Percentiles rank a stretch among this genome's conserved stretches.
phyloP scores from a whole-genome alignment of 352 stramenopile species.

The Phytophthora hibernalis region DNA sequence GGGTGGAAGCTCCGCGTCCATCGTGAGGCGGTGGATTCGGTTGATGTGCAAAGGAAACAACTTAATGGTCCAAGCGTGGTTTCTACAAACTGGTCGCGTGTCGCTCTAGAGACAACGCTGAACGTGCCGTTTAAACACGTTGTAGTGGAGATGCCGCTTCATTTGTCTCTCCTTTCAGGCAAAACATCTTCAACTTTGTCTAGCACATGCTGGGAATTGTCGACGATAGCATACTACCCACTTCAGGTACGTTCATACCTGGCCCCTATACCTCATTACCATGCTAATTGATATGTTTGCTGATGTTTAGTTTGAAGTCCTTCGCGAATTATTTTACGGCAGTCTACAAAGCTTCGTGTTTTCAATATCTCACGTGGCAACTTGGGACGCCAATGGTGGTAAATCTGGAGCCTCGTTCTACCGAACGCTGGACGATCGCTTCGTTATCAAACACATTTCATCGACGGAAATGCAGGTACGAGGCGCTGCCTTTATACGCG shows the following conservation, averaged over 20 bases:
- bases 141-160: constrained; percentile 62
- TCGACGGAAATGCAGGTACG: constrained; percentile 97
- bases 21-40: constrained; percentile 44
- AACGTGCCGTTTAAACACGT: constrained; percentile 73
- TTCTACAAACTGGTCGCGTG: constrained; percentile 75
- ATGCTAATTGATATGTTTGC: constrained; percentile 6
- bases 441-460: constrained; percentile 99
- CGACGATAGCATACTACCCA: constrained; percentile 76
- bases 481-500: too few species aligned
- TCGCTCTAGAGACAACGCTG: constrained; percentile 59
- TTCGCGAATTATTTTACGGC: constrained; percentile 92
- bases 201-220: constrained; percentile 73
- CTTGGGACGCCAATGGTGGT: constrained; percentile 95
- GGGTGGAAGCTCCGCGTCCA: constrained; percentile 73
- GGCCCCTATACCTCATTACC: not conserved
- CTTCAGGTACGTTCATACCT: constrained; percentile 61
- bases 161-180: constrained; percentile 63
- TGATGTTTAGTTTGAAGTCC: constrained; percentile 86
- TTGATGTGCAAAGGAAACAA: constrained; percentile 25
- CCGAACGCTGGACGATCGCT: constrained; percentile 95
- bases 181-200: constrained; percentile 38
- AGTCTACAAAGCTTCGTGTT: constrained; percentile 73
- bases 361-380: constrained; percentile 82
- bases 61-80: constrained; percentile 29
- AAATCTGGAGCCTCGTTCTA: constrained; percentile 98